Conservation (phyloP, 148 eudicot genomes). For the Rhododendron kiyosumense region DNA sequence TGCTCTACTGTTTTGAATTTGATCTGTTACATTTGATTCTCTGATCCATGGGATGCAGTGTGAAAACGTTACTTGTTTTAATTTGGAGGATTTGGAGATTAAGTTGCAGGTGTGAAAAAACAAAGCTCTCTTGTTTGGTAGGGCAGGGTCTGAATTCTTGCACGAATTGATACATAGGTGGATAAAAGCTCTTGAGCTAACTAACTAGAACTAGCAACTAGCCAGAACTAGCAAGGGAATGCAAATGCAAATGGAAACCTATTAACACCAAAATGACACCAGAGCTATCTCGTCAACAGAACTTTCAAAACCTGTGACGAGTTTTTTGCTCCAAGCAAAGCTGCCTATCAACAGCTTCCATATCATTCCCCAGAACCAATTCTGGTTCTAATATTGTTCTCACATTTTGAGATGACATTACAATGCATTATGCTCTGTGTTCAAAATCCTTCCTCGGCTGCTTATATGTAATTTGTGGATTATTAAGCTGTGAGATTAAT, state of each 20-base stretch:
- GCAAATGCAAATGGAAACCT: not conserved
- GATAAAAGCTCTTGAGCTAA: not conserved
- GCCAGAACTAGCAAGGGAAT: not conserved
- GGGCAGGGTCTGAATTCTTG: not conserved
- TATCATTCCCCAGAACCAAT: not conserved
- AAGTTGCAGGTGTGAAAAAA: not conserved
- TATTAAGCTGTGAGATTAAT: not conserved
- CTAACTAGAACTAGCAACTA: not conserved
- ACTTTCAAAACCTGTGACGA: not conserved
- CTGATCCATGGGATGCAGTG: not conserved
- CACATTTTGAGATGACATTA: not conserved
- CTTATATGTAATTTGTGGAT: not conserved
- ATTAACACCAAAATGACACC: not conserved
- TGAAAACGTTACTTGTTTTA: not conserved
- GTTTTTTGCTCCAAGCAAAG: not conserved
- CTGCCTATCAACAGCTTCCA: not conserved
- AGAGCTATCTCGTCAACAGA: not conserved
- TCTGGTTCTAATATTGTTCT: not conserved
- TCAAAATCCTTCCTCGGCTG: not conserved
- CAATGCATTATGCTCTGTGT: not conserved
- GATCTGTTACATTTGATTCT: not conserved
- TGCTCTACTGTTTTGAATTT: not conserved
- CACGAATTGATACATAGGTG: not conserved
- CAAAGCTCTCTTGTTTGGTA: not conserved
- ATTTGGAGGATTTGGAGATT: not conserved